Evolutionary conservation across 352 stramenopile genomes (phyloP), one percentile per base, ranked within the genome.

Genomic region (Albugo laibachii): DNA sequence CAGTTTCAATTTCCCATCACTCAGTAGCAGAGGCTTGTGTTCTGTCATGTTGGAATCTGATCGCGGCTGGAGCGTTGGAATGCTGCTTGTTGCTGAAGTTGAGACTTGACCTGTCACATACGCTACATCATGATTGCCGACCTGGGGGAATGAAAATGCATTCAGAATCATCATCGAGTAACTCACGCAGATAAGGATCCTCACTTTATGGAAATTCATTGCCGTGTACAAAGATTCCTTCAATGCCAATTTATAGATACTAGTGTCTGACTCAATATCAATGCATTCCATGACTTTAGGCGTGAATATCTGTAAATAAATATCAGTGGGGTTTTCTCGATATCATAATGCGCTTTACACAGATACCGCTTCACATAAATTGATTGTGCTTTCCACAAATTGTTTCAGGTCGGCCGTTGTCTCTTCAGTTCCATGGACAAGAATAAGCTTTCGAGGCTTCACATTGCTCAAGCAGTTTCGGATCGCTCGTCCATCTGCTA

Each of bases 191-290:
- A 3, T 31, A n/a, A 15, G 31, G 2, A 36, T 47, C 67, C 16
- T 48, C 24, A 86, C 78, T 61, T 91, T 89, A 27, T 72, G 70
- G 59, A 92, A 92, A 4, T 81, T 58, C 0, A 71, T 66, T 13
- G 77, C 80, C 5, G 77, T 85, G 54, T 92, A 92, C 18, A 92
- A 52, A 39, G 77, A 81, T 39, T 92, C 80, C 47, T 87, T 91
- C 41, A 92, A 62, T 2, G 76, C 71, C 13, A 92, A 58, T 53
- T 92, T 92, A 70, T 85, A 91, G 45, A 92, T 76, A 34, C 86
- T 92, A 47, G 80, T 92, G 53, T 89, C 80, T 19, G 77, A 91
- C 50, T 92, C 80, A 41, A 92, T 92, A 53, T 92, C 80, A 50
- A 92, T 88, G 53, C 77, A 91, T 45, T 92, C 80, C 66, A 87